These are phyloP conservation scores for Falciphora oryzae DNA, from an alignment of 2,329 filamentous ascomycete species.

Conservation along the genomic window DNA sequence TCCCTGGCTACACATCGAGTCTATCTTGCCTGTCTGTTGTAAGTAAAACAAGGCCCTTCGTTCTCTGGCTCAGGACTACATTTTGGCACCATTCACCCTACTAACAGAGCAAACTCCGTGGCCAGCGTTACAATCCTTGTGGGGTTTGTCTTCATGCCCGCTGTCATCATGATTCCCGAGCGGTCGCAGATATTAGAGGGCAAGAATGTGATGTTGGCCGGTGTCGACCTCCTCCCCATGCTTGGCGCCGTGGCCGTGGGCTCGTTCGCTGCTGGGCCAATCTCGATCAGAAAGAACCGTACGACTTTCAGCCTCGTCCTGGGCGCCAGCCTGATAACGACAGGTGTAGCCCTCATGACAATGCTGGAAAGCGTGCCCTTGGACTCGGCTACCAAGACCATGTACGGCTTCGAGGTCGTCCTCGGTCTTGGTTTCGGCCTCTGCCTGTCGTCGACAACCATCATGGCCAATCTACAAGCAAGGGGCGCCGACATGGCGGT, in stretches of 20 bases:
- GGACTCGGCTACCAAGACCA: slow-evolving; percentile 25
- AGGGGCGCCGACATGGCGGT: slow-evolving; percentile 44
- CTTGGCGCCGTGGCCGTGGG: slow-evolving; percentile 51
- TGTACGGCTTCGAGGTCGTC: slow-evolving; percentile 50
- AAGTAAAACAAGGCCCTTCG: not conserved
- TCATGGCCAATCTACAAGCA: slow-evolving; percentile 50
- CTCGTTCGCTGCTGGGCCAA: slow-evolving; percentile 47
- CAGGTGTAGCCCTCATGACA: slow-evolving; percentile 46
- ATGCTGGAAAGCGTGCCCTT: slow-evolving; percentile 27
- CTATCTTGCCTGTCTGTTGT: slow-evolving; percentile 46
- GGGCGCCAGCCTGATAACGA: slow-evolving; percentile 44
- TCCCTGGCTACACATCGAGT: slow-evolving; percentile 41
- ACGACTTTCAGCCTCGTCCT: slow-evolving; percentile 45
- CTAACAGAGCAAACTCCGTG: slow-evolving; percentile 1
- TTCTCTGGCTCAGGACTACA: not conserved
- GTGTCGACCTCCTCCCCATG: slow-evolving; percentile 53
- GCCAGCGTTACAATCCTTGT: slow-evolving; percentile 48
- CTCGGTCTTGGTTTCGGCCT: slow-evolving; percentile 56
- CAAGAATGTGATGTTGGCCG: slow-evolving; percentile 46
- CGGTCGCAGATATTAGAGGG: slow-evolving; percentile 54
- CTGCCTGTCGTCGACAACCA: slow-evolving; percentile 50
- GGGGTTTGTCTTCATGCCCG: slow-evolving; percentile 51
- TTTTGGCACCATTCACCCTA: not conserved
- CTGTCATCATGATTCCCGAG: slow-evolving; percentile 55
- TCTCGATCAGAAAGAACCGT: slow-evolving; percentile 49